A percentile compares a stretch with the other conserved stretches of the same genome.
Conservation (phyloP, 2,329 filamentous ascomycete species). For the Hypoxylon sp. region DNA sequence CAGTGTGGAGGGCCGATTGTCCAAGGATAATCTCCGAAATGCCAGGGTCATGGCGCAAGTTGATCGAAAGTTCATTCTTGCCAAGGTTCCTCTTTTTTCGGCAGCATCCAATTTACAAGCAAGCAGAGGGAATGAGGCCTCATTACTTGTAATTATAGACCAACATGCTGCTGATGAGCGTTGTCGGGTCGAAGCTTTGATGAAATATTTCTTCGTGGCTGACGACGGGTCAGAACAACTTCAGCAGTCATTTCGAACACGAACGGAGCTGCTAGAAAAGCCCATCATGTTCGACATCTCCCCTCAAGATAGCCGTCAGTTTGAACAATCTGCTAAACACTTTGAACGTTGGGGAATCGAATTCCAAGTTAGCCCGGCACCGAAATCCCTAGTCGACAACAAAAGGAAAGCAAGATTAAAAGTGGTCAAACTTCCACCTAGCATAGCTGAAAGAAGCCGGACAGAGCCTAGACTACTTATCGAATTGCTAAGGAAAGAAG, state of each 20-base stretch:
- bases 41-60: slow-evolving; percentile 82
- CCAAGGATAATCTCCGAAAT: slow-evolving; percentile 64
- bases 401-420: slow-evolving; percentile 48
- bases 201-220: slow-evolving; percentile 60
- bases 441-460: slow-evolving; percentile 79
- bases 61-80: slow-evolving; percentile 87
- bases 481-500: slow-evolving; percentile 76
- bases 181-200: slow-evolving; percentile 77
- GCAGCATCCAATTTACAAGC: neutral
- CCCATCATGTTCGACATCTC: slow-evolving; percentile 73
- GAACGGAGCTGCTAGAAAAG: slow-evolving; percentile 54
- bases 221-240: slow-evolving; percentile 5
- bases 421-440: slow-evolving; percentile 70
- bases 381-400: slow-evolving; percentile 6
- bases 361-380: slow-evolving; percentile 57
- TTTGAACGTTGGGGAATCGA: slow-evolving; percentile 80
- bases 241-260: slow-evolving; percentile 31
- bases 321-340: slow-evolving; percentile 61
- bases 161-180: slow-evolving; percentile 96
- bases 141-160: slow-evolving; percentile 78
- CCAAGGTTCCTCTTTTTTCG: slow-evolving; percentile 58
- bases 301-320: slow-evolving; percentile 64
- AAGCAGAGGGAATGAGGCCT: neutral
- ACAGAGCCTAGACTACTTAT: slow-evolving; percentile 75
- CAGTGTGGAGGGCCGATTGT: slow-evolving; percentile 59